Base-by-base conservation (phyloP, 2,329 filamentous ascomycete species). In the Colletotrichum higginsianum region DNA sequence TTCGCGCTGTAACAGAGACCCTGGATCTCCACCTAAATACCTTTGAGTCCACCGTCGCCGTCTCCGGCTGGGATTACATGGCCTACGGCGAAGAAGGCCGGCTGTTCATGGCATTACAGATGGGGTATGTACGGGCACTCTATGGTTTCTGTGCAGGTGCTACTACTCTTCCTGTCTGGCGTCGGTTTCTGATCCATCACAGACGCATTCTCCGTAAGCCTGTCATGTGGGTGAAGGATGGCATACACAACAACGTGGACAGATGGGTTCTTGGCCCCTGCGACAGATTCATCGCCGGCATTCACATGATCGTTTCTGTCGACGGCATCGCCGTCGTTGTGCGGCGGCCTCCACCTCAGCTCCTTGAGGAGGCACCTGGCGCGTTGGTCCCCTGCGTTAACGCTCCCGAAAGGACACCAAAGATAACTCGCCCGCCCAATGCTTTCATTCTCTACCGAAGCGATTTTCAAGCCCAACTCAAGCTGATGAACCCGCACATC, bases 361-460 rank as follows among this genome's bases (percentile, higher is more conserved):
- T 62, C 5, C 57, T 71, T 3, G 68, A 68, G 16, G 52, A 71
- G 13, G 42, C 46, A 18, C 44, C 65, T 16, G 68, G 44, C 18
- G 13, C 65, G 5, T 58, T 44, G 2, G 30, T 21, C 11, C 23
- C 56, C 21, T 58, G 46, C n/a, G 35, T 40, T n/a, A 61, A 53
- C 35, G 44, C 57, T 35, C 68, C 68, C 9, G 68, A 68, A 46
- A 57, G 64, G 38, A 40, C 55, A 35, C 46, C 46, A 35, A 74
- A 70, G 49, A 53, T 65, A 50, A 67, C 78, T 38, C 78, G 79
- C 5, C 78, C 79, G 3, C 74, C 75, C 46, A 82, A 82, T 56
- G 74, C 76, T 40, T 82, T 77, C 76, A 81, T 81, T 53, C 73
- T 82, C 2, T 82, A 81, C 58, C 79, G 80, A 15, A 76, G 79